phyloP scores from a whole-genome alignment of 257 asterid genomes.

The Eustoma russellianum region DNA sequence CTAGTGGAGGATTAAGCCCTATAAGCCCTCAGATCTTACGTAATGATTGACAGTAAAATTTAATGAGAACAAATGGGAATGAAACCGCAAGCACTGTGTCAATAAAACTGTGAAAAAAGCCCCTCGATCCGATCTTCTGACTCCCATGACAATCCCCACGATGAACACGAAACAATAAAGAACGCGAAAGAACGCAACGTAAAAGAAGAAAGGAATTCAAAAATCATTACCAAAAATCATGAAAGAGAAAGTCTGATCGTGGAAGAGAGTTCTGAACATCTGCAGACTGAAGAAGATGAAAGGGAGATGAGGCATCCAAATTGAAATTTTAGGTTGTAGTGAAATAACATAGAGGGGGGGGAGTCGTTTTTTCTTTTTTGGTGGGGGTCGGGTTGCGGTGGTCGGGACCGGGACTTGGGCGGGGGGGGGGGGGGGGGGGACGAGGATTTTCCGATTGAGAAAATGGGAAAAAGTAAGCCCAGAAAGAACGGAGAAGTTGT shows the following conservation, averaged over 20 bases:
- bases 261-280: too few relatives aligned
- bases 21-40: not conserved
- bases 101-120: slow-evolving; percentile 30
- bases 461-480: not conserved
- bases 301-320: not conserved
- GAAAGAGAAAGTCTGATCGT: too few relatives aligned
- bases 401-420: too few relatives aligned
- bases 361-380: not conserved
- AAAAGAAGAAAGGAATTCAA: not conserved
- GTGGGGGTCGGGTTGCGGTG: too few relatives aligned
- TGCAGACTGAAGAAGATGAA: too few relatives aligned
- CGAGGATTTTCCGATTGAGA: too few relatives aligned
- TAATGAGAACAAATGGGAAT: slow-evolving; percentile 8
- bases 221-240: not conserved
- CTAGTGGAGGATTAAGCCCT: too few relatives aligned
- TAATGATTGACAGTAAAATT: not conserved
- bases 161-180: slow-evolving; percentile 6
- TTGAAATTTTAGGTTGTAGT: not conserved
- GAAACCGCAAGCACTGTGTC: slow-evolving; percentile 47
- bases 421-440: too few relatives aligned
- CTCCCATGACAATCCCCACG: slow-evolving; percentile 35
- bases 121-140: slow-evolving; percentile 60
- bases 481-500: not conserved
- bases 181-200: not conserved
- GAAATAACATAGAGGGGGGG: not conserved